These are phyloP conservation scores for Picea glauca DNA, from an alignment of 75 land plant genomes.

Conservation along the genomic window DNA sequence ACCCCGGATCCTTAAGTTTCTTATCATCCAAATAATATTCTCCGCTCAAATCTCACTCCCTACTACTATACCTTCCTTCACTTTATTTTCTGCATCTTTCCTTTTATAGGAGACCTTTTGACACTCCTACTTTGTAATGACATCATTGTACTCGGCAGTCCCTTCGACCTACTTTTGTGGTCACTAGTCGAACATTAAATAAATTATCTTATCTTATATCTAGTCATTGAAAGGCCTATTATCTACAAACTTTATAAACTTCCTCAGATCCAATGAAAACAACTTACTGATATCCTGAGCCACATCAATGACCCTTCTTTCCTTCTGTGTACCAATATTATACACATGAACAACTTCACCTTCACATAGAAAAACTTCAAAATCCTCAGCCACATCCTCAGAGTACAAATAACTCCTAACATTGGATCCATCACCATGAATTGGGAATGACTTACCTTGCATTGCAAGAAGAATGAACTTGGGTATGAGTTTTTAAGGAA, in stretches of 20 bases:
- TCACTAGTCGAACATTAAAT: too few species aligned
- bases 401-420: slow-evolving; percentile 33
- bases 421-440: slow-evolving; percentile 34
- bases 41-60: too few species aligned
- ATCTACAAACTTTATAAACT: slow-evolving; percentile 24
- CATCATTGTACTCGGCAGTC: too few species aligned
- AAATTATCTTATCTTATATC: not conserved
- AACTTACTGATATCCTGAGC: slow-evolving; percentile 30
- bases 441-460: slow-evolving; percentile 22
- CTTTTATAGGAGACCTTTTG: too few species aligned
- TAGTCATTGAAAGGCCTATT: slow-evolving; percentile 33
- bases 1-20: slow-evolving; percentile 28
- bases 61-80: too few species aligned
- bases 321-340: slow-evolving; percentile 27
- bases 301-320: slow-evolving; percentile 30
- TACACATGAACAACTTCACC: slow-evolving; percentile 43
- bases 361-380: slow-evolving; percentile 29
- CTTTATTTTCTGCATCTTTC: too few species aligned
- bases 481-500: slow-evolving; percentile 15
- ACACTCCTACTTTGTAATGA: too few species aligned
- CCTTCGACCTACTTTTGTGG: too few species aligned
- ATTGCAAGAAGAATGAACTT: slow-evolving; percentile 21
- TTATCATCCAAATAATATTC: slow-evolving; percentile 30
- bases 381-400: slow-evolving; percentile 38
- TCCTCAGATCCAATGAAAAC: slow-evolving; percentile 17